These are phyloP conservation scores for Dioscorea zingiberensis DNA, from an alignment of 106 monocot genomes.

Conservation along the genomic window DNA sequence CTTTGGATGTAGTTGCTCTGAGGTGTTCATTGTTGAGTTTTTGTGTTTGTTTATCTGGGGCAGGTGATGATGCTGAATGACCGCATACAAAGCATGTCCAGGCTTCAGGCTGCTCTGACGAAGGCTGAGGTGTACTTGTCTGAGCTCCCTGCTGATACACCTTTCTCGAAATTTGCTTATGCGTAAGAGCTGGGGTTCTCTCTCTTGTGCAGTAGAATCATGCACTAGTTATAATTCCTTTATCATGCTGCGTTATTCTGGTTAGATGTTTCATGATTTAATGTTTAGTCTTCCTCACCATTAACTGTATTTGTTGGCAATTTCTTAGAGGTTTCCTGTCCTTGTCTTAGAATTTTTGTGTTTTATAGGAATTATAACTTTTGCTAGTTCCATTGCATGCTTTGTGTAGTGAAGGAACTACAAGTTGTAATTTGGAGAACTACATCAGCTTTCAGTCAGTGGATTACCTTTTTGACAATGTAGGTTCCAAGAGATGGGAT, in stretches of 20 bases:
- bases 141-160: slow-evolving; percentile 51
- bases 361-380: no score
- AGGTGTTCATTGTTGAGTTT: background rate
- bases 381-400: no score
- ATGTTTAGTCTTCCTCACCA: no score
- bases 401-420: no score
- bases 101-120: slow-evolving; percentile 62
- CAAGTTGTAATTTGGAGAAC: no score
- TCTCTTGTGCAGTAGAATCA: background rate
- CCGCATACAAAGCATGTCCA: slow-evolving; percentile 64
- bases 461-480: background rate
- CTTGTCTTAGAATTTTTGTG: no score
- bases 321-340: no score
- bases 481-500: slow-evolving; percentile 85
- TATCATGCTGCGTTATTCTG: no score
- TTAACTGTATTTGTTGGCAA: no score
- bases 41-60: background rate
- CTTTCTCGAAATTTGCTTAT: slow-evolving; percentile 71
- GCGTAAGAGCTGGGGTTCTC: slow-evolving; percentile 24
- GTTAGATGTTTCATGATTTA: no score
- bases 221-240: no score
- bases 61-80: slow-evolving; percentile 95
- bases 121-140: slow-evolving; percentile 75
- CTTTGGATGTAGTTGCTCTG: background rate
- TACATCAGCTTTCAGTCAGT: background rate